phyloP scores from a whole-genome alignment of 345 rosid genomes.

The Trapa incisa region DNA sequence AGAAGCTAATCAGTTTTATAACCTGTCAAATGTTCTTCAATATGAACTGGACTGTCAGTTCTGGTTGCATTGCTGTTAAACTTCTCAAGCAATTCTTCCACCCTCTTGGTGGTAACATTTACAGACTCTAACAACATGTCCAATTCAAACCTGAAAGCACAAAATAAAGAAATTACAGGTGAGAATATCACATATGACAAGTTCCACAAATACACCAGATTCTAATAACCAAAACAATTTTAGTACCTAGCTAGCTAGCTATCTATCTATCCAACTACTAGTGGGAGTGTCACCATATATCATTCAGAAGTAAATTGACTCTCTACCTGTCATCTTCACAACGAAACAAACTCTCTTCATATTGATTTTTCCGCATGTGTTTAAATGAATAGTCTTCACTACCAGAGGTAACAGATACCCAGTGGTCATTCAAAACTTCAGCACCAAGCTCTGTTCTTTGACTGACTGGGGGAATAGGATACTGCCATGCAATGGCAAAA shows the following conservation, averaged over 20 bases:
- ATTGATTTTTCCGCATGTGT: conserved; percentile 98
- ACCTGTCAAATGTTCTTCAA: conserved; percentile 88
- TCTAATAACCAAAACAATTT: not conserved
- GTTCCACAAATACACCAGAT: not conserved
- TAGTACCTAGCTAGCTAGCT: not conserved
- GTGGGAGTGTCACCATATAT: not conserved
- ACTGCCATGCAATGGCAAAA: conserved; percentile 36
- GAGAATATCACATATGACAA: not conserved
- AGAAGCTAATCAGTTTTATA: conserved; percentile 11
- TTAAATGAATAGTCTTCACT: conserved; percentile 99
- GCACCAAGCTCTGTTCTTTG: conserved; percentile 74
- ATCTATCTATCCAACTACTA: not conserved
- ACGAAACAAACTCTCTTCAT: conserved; percentile 89
- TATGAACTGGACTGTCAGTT: conserved; percentile 40
- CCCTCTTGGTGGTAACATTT: conserved; percentile 66
- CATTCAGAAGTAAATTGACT: conserved; percentile 1
- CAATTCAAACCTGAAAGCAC: conserved; percentile 71
- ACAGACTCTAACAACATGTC: conserved; percentile 96
- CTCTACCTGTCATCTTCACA: conserved; percentile 97
- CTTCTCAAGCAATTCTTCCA: conserved; percentile 80
- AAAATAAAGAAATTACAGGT: not conserved
- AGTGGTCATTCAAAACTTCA: conserved; percentile 84
- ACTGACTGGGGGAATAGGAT: conserved; percentile 71
- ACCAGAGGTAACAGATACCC: conserved; percentile 99
- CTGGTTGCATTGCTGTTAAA: conserved; percentile 47